phyloP scores from a whole-genome alignment of 768 basidiomycete species.

The Calocera cornea region DNA sequence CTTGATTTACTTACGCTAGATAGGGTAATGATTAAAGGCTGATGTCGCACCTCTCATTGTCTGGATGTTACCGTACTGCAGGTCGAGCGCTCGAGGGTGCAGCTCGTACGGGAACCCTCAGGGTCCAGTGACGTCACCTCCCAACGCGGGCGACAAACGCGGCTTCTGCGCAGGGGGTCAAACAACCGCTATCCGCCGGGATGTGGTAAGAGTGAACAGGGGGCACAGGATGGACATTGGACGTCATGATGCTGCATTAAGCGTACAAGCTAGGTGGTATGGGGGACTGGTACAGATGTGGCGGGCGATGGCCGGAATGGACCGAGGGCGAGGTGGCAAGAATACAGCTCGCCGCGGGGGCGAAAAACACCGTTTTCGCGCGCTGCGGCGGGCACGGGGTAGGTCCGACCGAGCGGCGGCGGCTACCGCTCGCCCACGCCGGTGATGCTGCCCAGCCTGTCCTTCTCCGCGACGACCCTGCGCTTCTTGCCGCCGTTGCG shows the following conservation, averaged over 20 bases:
- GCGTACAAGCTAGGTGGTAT: not conserved
- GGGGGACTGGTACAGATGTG: not conserved
- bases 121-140: conserved; percentile 3
- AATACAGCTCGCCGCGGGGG: not conserved
- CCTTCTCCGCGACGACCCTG: not conserved
- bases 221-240: too few species aligned
- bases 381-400: not conserved
- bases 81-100: too few species aligned
- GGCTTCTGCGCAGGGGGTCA: not conserved
- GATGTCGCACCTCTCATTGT: not conserved
- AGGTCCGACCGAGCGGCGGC: not conserved
- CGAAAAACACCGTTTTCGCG: not conserved
- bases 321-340: not conserved
- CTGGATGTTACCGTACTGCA: too few species aligned
- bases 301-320: not conserved
- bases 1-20: not conserved
- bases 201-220: too few species aligned
- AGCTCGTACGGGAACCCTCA: not conserved
- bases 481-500: conserved; percentile 50
- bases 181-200: not conserved
- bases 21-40: not conserved
- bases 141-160: not conserved
- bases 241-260: not conserved
- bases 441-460: not conserved
- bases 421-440: not conserved